Percentiles rank a stretch among this genome's conserved stretches.
These are phyloP conservation scores for Saitozyma podzolica DNA, from an alignment of 768 basidiomycete species.

Conservation along the genomic window DNA sequence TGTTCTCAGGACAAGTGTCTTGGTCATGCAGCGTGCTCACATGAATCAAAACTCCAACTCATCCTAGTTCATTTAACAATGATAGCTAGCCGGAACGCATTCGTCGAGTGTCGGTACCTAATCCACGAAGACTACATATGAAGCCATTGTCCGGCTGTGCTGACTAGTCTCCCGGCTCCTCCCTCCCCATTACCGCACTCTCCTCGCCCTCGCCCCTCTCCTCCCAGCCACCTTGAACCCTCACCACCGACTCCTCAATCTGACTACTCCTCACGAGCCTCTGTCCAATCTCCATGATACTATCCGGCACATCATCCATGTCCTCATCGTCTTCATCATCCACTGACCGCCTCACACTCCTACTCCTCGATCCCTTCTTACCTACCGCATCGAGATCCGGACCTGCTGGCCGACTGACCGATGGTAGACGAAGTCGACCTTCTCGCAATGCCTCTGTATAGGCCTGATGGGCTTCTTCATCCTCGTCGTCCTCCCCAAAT, in stretches of 20 bases:
- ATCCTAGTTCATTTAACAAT: too few species aligned
- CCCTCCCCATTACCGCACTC: slow-evolving; percentile 43
- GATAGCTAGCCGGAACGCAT: too few species aligned
- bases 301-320: slow-evolving; percentile 44
- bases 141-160: too few species aligned
- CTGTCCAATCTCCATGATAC: slow-evolving; percentile 42
- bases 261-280: slow-evolving; percentile 41
- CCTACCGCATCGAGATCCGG: slow-evolving; percentile 13
- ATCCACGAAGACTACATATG: too few species aligned
- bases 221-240: slow-evolving; percentile 41
- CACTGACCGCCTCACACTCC: slow-evolving; percentile 7
- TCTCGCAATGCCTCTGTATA: slow-evolving; percentile 38
- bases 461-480: slow-evolving; percentile 46
- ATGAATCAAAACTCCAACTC: too few species aligned
- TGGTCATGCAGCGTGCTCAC: too few species aligned
- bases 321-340: slow-evolving; percentile 36
- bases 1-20: too few species aligned
- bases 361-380: slow-evolving; percentile 8
- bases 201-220: slow-evolving; percentile 43
- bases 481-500: slow-evolving; percentile 46
- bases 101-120: too few species aligned
- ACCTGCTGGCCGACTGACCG: slow-evolving; percentile 33
- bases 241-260: slow-evolving; percentile 36
- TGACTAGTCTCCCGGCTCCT: slow-evolving; percentile 36
- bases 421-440: slow-evolving; percentile 33